These are phyloP conservation scores for Chaetomiaceae sp. DNA, from an alignment of 2,329 filamentous ascomycete species.

Conservation along the genomic window DNA sequence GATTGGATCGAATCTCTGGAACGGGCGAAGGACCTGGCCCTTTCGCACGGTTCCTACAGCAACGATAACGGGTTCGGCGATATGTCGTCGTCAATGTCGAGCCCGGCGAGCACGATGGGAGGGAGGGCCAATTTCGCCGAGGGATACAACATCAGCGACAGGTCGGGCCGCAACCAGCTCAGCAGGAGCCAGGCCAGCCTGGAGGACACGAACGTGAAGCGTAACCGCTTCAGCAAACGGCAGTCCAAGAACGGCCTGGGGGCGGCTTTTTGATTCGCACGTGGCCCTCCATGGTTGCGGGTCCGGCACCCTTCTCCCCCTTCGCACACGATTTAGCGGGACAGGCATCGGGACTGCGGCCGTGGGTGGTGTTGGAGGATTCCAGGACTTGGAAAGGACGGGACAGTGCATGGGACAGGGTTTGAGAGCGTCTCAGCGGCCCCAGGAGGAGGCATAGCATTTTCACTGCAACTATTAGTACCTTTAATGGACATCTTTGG, in stretches of 20 bases:
- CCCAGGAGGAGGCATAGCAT: constrained; percentile 6
- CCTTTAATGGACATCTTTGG: constrained; percentile 32
- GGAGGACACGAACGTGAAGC: constrained; percentile 46
- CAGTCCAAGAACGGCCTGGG: constrained; percentile 93
- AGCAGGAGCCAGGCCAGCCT: constrained; percentile 54
- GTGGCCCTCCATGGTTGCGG: not conserved
- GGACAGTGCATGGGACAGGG: not conserved
- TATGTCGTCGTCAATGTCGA: constrained; percentile 67
- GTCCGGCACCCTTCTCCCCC: not conserved
- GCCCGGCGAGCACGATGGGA: constrained; percentile 68
- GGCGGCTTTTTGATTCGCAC: constrained; percentile 57
- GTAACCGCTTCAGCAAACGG: constrained; percentile 78
- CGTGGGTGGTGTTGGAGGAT: not conserved
- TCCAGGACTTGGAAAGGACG: not conserved
- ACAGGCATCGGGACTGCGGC: not conserved
- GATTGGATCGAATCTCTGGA: constrained; percentile 93
- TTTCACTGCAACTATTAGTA: constrained; percentile 16
- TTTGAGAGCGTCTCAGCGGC: not conserved
- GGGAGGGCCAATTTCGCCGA: constrained; percentile 51
- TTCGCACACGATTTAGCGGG: not conserved
- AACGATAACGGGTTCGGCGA: constrained; percentile 64
- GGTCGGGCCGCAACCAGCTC: constrained; percentile 51
- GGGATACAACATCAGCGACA: constrained; percentile 43
- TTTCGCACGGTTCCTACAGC: constrained; percentile 67
- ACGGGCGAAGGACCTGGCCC: constrained; percentile 76